Evolutionary conservation across 768 basidiomycete genomes (phyloP).

Genomic region (Russula emetica): DNA sequence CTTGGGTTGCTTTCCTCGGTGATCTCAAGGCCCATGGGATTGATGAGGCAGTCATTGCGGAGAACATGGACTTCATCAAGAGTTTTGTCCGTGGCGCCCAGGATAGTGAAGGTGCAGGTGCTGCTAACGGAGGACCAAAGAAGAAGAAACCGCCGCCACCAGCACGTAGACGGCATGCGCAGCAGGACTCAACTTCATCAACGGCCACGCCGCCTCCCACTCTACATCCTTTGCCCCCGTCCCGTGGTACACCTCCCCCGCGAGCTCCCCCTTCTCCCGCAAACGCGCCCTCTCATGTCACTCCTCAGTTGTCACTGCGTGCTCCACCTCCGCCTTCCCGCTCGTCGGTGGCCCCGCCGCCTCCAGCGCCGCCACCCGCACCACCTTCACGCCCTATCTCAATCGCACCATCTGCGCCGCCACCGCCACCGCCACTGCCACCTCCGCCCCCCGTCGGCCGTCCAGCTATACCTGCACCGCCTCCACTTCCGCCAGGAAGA

Average conservation of each 20-base stretch:
- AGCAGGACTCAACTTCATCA: constrained; percentile 31
- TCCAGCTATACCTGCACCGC: constrained; percentile 26
- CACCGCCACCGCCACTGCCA: constrained; percentile 38
- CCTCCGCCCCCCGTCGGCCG: constrained; percentile 38
- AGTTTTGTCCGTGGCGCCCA: constrained; percentile 62
- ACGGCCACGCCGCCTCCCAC: constrained; percentile 45
- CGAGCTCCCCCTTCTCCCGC: constrained; percentile 32
- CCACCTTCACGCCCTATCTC: constrained; percentile 36
- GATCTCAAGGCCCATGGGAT: constrained; percentile 64
- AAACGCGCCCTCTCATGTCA: constrained; percentile 33
- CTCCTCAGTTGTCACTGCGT: constrained; percentile 32
- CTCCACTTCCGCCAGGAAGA: constrained; percentile 28
- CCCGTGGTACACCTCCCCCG: constrained; percentile 32
- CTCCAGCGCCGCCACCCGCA: constrained; percentile 34
- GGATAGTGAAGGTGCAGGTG: constrained; percentile 15
- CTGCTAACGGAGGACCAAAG: constrained; percentile 24
- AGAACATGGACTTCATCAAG: constrained; percentile 88
- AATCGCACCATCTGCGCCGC: constrained; percentile 33
- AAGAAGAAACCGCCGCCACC: constrained; percentile 37
- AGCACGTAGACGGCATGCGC: constrained; percentile 36
- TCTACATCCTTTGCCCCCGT: constrained; percentile 39
- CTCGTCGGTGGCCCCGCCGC: constrained; percentile 32
- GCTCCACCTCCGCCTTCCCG: constrained; percentile 36
- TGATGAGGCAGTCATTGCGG: constrained; percentile 58
- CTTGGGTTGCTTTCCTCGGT: constrained; percentile 73